Evolutionary conservation across 2,329 filamentous ascomycete genomes (phyloP).

Genomic region (Neofusicoccum laricinum): DNA sequence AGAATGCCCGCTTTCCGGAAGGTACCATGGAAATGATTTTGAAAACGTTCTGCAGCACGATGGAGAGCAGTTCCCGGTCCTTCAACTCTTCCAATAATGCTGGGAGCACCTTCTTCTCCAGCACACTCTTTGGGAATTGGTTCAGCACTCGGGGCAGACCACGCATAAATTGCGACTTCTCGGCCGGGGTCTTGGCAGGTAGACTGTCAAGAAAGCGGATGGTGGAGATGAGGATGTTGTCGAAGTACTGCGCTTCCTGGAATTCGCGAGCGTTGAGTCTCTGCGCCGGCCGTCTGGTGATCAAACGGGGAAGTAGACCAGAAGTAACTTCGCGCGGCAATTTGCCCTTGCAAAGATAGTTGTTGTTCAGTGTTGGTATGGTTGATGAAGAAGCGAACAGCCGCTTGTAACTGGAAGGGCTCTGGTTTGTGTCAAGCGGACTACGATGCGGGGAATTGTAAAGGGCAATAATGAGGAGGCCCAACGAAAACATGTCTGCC

Average conservation of each 20-base stretch:
- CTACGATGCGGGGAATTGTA: constrained; percentile 94
- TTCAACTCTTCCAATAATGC: constrained; percentile 91
- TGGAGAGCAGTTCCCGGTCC: constrained; percentile 78
- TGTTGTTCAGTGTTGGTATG: constrained; percentile 76
- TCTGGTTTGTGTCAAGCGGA: constrained; percentile 78
- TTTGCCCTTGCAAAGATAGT: constrained; percentile 75
- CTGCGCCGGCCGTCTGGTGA: constrained; percentile 83
- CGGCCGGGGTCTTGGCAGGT: constrained; percentile 84
- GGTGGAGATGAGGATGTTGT: constrained; percentile 93
- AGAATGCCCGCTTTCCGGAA: constrained; percentile 72
- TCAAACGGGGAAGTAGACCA: constrained; percentile 77
- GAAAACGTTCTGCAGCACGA: constrained; percentile 89
- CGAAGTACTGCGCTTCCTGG: constrained; percentile 92
- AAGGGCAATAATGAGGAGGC: constrained; percentile 80
- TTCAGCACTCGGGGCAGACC: constrained; percentile 83
- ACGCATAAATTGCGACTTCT: constrained; percentile 89
- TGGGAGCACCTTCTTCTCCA: constrained; percentile 91
- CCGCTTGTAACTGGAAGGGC: constrained; percentile 79
- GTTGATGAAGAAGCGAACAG: constrained; percentile 75
- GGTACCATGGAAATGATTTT: constrained; percentile 80
- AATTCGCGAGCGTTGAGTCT: constrained; percentile 87
- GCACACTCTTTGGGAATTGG: constrained; percentile 87
- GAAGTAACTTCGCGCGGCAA: constrained; percentile 75
- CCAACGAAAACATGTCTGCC: constrained; percentile 91
- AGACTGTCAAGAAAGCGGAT: constrained; percentile 92